Conservation (phyloP, 1,284 basidiomycete genomes). For the Microbotryomycetes sp. region DNA sequence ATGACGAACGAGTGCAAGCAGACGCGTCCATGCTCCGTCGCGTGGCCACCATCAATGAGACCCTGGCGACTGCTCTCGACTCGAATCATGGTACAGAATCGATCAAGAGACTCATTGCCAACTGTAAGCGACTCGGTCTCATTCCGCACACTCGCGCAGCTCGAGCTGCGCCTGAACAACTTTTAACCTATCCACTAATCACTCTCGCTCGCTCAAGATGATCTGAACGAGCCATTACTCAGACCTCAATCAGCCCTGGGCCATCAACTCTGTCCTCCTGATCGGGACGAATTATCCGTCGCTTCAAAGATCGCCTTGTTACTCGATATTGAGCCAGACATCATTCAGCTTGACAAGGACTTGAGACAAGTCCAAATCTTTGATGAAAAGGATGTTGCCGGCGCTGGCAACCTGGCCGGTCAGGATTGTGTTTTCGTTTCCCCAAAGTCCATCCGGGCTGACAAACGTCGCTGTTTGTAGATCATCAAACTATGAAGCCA, state of each 20-base stretch:
- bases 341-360: constrained; percentile 32
- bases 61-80: constrained; percentile 24
- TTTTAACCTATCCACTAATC: neutral
- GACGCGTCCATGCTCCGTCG: constrained; percentile 23
- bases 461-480: constrained; percentile 1
- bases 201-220: neutral
- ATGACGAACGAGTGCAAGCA: constrained; percentile 15
- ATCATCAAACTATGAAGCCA: constrained; percentile 15
- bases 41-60: constrained; percentile 13
- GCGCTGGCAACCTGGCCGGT: constrained; percentile 32
- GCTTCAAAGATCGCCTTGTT: constrained; percentile 32
- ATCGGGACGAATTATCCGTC: constrained; percentile 10
- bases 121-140: constrained; percentile 24
- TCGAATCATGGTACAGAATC: constrained; percentile 26
- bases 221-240: constrained; percentile 34
- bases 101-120: constrained; percentile 31
- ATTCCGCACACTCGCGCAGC: neutral
- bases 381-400: constrained; percentile 31
- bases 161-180: neutral
- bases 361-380: constrained; percentile 33
- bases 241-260: constrained; percentile 15
- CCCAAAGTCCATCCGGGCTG: neutral
- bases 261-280: neutral
- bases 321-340: constrained; percentile 34
- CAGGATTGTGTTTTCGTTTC: neutral